Conservation (phyloP, 2,329 filamentous ascomycete genomes). For the Fusarium sp. region DNA sequence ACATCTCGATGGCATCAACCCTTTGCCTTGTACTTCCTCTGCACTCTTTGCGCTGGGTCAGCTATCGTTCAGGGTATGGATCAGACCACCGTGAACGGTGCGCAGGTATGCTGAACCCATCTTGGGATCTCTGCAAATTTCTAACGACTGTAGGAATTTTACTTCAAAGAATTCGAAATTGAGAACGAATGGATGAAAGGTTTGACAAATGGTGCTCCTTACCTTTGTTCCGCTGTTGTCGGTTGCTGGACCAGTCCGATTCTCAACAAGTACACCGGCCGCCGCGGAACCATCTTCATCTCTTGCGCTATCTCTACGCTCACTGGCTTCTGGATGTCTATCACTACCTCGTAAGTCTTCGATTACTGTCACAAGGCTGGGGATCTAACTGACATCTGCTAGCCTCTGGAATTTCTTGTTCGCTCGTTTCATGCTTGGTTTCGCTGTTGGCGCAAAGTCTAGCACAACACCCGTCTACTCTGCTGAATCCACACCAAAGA, state of each 20-base stretch:
- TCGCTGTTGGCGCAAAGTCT: conserved; percentile 51
- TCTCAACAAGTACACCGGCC: conserved; percentile 69
- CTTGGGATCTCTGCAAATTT: fast-evolving
- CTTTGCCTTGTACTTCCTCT: conserved; percentile 48
- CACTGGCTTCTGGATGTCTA: conserved; percentile 64
- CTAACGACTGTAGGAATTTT: conserved; percentile 44
- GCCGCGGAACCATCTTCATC: conserved; percentile 71
- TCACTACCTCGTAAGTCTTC: conserved; percentile 62
- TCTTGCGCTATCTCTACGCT: conserved; percentile 64
- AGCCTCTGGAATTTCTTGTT: conserved; percentile 41
- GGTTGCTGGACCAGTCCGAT: conserved; percentile 49
- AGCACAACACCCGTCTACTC: conserved; percentile 50
- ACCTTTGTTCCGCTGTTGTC: conserved; percentile 59
- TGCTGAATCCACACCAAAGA: conserved; percentile 50
- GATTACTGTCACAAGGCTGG: fast-evolving
- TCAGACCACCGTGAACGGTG: conserved; percentile 71
- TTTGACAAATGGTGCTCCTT: conserved; percentile 64
- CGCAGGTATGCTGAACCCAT: conserved; percentile 54
- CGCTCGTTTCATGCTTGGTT: conserved; percentile 49
- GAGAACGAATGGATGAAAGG: conserved; percentile 59
- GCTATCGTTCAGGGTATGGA: conserved; percentile 75
- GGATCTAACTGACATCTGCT: fast-evolving
- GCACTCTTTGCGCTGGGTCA: conserved; percentile 47
- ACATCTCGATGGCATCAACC: conserved; percentile 47
- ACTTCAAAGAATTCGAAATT: conserved; percentile 46